phyloP scores from a whole-genome alignment of 192 early-diverging fungal species.

The Entrophospora sp. region DNA sequence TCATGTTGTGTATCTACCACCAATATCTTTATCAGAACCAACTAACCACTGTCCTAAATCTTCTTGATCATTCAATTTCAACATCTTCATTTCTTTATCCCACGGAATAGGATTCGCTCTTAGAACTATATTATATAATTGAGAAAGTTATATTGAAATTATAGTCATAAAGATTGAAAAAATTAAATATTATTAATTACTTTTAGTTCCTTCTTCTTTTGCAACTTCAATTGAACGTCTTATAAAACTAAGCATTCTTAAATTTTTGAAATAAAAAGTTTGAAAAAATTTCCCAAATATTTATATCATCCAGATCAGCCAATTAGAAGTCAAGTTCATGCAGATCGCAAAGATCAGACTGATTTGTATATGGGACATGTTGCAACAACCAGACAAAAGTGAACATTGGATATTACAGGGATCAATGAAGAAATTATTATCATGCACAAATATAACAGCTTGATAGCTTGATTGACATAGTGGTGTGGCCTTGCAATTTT shows the following conservation, averaged over 20 bases:
- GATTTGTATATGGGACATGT: too few species aligned
- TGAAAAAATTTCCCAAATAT: too few species aligned
- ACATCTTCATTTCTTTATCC: constrained; percentile 65
- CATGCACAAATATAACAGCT: too few species aligned
- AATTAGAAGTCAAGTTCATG: too few species aligned
- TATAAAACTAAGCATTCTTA: neutral
- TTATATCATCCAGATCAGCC: too few species aligned
- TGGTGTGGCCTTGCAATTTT: too few species aligned
- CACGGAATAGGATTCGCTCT: constrained; percentile 30
- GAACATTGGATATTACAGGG: too few species aligned
- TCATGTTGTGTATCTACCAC: constrained; percentile 34
- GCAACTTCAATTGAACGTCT: constrained; percentile 7
- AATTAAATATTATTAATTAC: neutral
- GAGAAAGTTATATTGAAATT: neutral
- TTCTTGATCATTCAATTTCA: constrained; percentile 47
- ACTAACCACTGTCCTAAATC: constrained; percentile 70
- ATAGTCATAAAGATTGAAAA: neutral
- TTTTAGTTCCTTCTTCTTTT: constrained; percentile 4
- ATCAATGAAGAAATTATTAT: too few species aligned
- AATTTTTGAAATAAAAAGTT: too few species aligned
- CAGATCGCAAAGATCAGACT: too few species aligned
- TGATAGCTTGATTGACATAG: too few species aligned
- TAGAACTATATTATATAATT: neutral
- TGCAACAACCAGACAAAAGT: too few species aligned
- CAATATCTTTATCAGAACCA: constrained; percentile 89